A percentile compares a stretch with the other conserved stretches of the same genome.
These are phyloP conservation scores for Dactylorhiza incarnata DNA, from an alignment of 106 monocot species.

Conservation along the genomic window DNA sequence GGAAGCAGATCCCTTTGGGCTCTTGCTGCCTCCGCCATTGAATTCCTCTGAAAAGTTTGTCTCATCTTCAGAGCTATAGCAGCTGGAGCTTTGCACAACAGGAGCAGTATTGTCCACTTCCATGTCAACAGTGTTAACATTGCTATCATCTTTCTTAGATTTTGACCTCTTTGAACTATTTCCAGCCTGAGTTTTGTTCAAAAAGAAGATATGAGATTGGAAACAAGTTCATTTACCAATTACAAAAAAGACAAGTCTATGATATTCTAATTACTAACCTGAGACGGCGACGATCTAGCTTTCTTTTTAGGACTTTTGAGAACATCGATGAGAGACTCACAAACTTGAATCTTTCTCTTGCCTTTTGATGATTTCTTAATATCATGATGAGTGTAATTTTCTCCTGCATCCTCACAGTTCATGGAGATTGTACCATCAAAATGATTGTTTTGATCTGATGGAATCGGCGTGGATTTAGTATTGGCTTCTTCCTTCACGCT, in stretches of 20 bases:
- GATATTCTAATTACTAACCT: not conserved
- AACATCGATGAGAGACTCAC: not conserved
- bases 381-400: not conserved
- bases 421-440: not conserved
- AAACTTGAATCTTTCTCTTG: constrained; percentile 7
- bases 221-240: not conserved
- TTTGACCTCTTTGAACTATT: constrained; percentile 20
- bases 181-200: constrained; percentile 8
- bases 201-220: not conserved
- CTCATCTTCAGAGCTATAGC: constrained; percentile 46
- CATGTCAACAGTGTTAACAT: not conserved
- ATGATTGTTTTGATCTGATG: not conserved
- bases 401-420: not conserved
- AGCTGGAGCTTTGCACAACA: constrained; percentile 24
- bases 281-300: not conserved
- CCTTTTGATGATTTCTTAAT: not conserved
- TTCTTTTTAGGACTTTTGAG: constrained; percentile 16
- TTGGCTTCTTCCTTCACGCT: constrained; percentile 2
- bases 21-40: constrained; percentile 5
- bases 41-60: constrained; percentile 26
- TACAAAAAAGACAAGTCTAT: not conserved
- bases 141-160: constrained; percentile 31
- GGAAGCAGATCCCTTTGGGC: not conserved
- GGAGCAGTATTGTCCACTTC: constrained; percentile 5
- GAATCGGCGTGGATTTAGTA: not conserved